Base-by-base conservation (phyloP, 306 rosid species). In the Crataegus laevigata region DNA sequence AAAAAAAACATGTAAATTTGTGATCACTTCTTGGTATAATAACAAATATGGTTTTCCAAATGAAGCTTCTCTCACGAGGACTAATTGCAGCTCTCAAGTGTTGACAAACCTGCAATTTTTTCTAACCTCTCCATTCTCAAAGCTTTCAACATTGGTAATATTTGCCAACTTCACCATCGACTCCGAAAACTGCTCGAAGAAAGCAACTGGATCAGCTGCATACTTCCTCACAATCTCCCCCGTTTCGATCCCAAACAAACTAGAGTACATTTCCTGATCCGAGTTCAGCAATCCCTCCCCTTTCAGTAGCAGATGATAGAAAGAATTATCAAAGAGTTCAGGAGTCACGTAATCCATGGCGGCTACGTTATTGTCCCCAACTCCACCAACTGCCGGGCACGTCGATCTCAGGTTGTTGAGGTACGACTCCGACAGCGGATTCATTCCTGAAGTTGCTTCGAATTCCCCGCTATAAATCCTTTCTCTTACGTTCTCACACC, bases 101-200 rank as follows among this genome's bases (percentile, higher is more conserved):
- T 94, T 94, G 1, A 94, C 85, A 83, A 86, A 94, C 86, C 98
- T 87, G 96, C 97, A 94, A 45, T 62, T 87, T 79, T 78, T 91
- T 81, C 98, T 91, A 13, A 94, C 90, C 79, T 91, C 92, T 30
- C 96, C 97, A 3, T 50, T 78, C 69, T 50, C 22, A 70, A 85
- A 91, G 89, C 90, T 89, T 13, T 90, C 96, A 1, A 82, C 43
- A 24, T 89, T 91, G 19, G 70, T 63, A 21, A 90, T 94, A 34
- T 91, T 94, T 78, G 96, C 98, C 94, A 94, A 55, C 52, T 86
- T 94, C 74, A 90, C 91, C 96, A 91, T 94, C 7, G 97, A 89
- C 57, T 94, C 92, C 0, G 96, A 87, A 81, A 94, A 94, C 32
- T 94, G 97, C 78, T 86, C 81, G 82, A 91, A 94, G 88, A 94